phyloP scores from a whole-genome alignment of 495 filamentous ascomycete species.

The Penicillium macrosclerotiorum region DNA sequence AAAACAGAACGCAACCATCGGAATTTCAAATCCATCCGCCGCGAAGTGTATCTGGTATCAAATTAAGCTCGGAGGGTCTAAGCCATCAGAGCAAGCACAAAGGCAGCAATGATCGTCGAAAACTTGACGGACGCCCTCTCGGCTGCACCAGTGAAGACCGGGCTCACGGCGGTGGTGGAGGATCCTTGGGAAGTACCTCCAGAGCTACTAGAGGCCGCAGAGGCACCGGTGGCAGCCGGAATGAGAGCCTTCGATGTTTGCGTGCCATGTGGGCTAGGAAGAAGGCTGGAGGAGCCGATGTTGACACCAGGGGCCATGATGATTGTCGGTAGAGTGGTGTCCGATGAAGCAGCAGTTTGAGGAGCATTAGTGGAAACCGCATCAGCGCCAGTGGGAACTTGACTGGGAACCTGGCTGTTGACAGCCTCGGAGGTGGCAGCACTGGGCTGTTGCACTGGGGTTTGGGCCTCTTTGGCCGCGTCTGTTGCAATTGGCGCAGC shows the following conservation, averaged over 20 bases:
- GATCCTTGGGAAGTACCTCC: constrained; percentile 2
- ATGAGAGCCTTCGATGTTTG: constrained; percentile 13
- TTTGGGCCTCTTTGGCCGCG: not conserved
- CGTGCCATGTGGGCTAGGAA: not conserved
- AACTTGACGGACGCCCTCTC: constrained; percentile 22
- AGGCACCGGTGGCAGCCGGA: constrained; percentile 11
- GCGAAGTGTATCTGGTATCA: not conserved
- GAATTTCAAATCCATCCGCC: not conserved
- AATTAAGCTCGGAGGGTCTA: constrained; percentile 4
- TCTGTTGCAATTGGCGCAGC: not conserved
- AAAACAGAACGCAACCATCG: not conserved
- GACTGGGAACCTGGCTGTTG: not conserved
- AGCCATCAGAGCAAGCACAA: constrained; percentile 19
- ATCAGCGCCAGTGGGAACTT: constrained; percentile 1
- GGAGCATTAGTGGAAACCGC: not conserved
- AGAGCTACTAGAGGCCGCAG: constrained; percentile 5
- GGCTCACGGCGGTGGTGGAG: constrained; percentile 16
- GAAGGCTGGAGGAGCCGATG: constrained; percentile 1
- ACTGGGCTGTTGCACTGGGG: not conserved
- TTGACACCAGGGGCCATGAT: constrained; percentile 8
- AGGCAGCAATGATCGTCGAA: constrained; percentile 14
- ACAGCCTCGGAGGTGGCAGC: not conserved
- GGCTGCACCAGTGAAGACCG: constrained; percentile 32
- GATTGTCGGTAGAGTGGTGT: constrained; percentile 6
- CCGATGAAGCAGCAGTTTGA: not conserved